Evolutionary conservation across 371 early-diverging fungal species (phyloP).

Genomic region (Smittium culicis): DNA sequence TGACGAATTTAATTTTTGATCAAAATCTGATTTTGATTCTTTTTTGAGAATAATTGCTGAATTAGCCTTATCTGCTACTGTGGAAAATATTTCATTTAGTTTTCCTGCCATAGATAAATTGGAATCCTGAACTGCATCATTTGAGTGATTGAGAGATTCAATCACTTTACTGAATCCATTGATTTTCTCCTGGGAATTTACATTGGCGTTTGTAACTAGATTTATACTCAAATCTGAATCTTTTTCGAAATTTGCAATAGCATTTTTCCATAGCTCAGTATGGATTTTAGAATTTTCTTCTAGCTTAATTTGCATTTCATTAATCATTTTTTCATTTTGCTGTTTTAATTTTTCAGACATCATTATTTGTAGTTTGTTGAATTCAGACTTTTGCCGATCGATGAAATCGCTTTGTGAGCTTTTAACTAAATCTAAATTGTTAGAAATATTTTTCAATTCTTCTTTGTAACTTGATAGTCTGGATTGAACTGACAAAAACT

Average conservation of each 20-base stretch:
- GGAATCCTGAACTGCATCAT: background rate
- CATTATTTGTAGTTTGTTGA: background rate
- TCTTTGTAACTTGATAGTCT: background rate
- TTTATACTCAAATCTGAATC: background rate
- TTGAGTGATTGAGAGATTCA: background rate
- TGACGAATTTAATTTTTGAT: background rate
- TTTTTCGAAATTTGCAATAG: background rate
- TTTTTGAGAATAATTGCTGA: background rate
- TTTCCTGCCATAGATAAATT: background rate
- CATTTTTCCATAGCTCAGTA: background rate
- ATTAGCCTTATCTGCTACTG: background rate
- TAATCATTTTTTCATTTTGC: background rate
- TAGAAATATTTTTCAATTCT: background rate
- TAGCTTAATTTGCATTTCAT: background rate
- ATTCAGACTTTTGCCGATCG: background rate
- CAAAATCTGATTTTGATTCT: background rate
- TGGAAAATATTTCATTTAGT: background rate
- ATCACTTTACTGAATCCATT: background rate
- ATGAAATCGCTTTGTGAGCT: background rate
- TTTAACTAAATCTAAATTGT: background rate
- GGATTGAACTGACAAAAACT: background rate
- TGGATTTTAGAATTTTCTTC: conserved; percentile 3
- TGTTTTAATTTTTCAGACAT: background rate
- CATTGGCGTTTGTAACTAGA: background rate
- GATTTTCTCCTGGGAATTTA: background rate